Evolutionary conservation across 345 rosid genomes (phyloP).

Genomic region (Aquilaria malaccensis): DNA sequence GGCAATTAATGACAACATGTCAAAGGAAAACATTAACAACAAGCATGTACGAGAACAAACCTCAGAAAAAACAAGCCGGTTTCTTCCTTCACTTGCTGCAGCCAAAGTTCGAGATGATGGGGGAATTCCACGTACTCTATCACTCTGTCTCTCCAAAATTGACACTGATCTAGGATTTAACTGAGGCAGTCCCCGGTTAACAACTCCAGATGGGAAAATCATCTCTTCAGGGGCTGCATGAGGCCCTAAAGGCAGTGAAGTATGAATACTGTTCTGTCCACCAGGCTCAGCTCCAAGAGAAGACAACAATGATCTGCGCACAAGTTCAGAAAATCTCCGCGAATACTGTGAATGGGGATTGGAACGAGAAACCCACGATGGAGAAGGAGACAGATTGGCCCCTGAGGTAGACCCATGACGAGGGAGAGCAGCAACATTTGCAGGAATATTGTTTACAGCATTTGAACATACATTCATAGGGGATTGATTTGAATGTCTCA

Average conservation of each 20-base stretch:
- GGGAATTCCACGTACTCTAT: conserved; percentile 41
- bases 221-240: conserved; percentile 37
- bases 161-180: conserved; percentile 49
- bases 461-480: conserved; percentile 27
- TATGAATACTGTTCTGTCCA: conserved; percentile 34
- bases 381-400: conserved; percentile 42
- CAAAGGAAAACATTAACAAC: background rate
- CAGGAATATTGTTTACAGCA: conserved; percentile 32
- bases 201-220: conserved; percentile 40
- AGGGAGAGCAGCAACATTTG: conserved; percentile 46
- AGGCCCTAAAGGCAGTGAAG: conserved; percentile 28
- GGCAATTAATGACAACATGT: background rate
- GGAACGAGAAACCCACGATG: conserved; percentile 39
- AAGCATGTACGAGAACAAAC: conserved; percentile 34
- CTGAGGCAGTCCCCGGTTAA: conserved; percentile 35
- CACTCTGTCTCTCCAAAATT: conserved; percentile 58
- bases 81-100: conserved; percentile 62
- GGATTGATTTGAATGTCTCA: conserved; percentile 30
- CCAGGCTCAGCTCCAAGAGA: conserved; percentile 36
- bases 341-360: conserved; percentile 38
- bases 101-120: conserved; percentile 49
- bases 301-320: conserved; percentile 55
- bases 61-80: conserved; percentile 66
- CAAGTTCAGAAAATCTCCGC: conserved; percentile 49
- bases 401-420: conserved; percentile 34